phyloP scores from a whole-genome alignment of 2,329 filamentous ascomycete species.

The Conoideocrella luteorostrata region DNA sequence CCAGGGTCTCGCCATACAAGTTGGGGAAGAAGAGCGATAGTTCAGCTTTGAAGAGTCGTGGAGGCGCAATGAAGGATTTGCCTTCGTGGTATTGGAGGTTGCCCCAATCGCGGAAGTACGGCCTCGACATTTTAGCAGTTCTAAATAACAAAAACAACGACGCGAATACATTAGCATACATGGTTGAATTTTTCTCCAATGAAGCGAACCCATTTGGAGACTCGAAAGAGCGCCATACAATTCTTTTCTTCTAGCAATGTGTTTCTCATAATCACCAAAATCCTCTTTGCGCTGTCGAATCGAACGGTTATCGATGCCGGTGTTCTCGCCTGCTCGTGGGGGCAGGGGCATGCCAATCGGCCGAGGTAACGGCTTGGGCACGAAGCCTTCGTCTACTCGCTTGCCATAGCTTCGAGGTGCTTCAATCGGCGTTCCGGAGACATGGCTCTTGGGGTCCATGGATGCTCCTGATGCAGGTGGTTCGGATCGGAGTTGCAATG shows the following conservation, averaged over 20 bases:
- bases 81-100: conserved; percentile 78
- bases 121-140: conserved; percentile 69
- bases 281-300: conserved; percentile 66
- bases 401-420: conserved; percentile 56
- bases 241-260: conserved; percentile 67
- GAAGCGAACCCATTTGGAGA: too few relatives aligned
- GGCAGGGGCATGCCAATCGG: conserved; percentile 78
- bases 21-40: conserved; percentile 91
- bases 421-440: conserved; percentile 44
- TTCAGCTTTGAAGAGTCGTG: conserved; percentile 75
- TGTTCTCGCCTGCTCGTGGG: conserved; percentile 74
- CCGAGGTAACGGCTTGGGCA: conserved; percentile 53
- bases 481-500: conserved; percentile 22
- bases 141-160: conserved; percentile 31
- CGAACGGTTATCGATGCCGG: conserved; percentile 63
- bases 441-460: conserved; percentile 29
- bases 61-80: conserved; percentile 85
- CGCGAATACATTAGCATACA: conserved; percentile 4
- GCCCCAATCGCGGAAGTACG: conserved; percentile 94
- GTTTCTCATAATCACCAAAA: conserved; percentile 79
- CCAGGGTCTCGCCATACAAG: conserved; percentile 71
- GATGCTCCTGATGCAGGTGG: conserved; percentile 30
- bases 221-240: too few relatives aligned
- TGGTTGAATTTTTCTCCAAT: conserved; percentile 1
- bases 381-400: conserved; percentile 45